These are phyloP conservation scores for Pseudonitzschia delicatissima DNA, from an alignment of 108 stramenopile genomes.

Conservation along the genomic window DNA sequence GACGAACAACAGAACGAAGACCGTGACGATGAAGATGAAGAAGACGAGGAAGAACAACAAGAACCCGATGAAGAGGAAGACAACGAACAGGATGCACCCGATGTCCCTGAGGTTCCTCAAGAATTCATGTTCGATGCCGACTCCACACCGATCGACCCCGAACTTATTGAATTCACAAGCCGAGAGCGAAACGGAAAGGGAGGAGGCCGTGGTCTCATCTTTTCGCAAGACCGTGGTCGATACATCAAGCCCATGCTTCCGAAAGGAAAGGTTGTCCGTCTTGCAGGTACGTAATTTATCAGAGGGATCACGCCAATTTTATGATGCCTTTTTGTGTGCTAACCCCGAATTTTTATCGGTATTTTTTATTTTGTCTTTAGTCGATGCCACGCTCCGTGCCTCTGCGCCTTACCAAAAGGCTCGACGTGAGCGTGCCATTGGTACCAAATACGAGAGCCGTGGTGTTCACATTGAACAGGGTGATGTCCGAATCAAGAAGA, in stretches of 20 bases:
- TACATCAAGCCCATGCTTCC: slow-evolving; percentile 97
- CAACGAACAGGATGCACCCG: slow-evolving; percentile 65
- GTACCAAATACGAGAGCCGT: slow-evolving; percentile 74
- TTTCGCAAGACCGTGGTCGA: slow-evolving; percentile 94
- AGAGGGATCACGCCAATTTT: not conserved
- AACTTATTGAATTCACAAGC: slow-evolving; percentile 85
- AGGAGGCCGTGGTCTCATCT: slow-evolving; percentile 94
- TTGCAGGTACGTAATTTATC: slow-evolving; percentile 46
- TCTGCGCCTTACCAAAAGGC: slow-evolving; percentile 92
- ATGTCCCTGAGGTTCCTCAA: slow-evolving; percentile 88
- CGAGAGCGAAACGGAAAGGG: slow-evolving; percentile 87
- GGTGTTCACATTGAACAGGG: slow-evolving; percentile 87
- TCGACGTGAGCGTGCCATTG: slow-evolving; percentile 72
- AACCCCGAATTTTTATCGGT: slow-evolving; percentile 6
- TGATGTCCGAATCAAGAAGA: slow-evolving; percentile 93
- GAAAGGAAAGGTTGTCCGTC: slow-evolving; percentile 89
- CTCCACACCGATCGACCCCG: slow-evolving; percentile 93
- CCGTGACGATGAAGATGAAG: slow-evolving; percentile 74
- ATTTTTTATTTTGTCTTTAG: slow-evolving; percentile 32
- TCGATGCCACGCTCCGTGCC: slow-evolving; percentile 94
- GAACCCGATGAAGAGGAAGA: slow-evolving; percentile 75
- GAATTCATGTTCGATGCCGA: slow-evolving; percentile 99
- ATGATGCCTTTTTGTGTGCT: slow-evolving; percentile 4
- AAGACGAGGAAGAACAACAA: slow-evolving; percentile 81
- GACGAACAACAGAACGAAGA: slow-evolving; percentile 85